Conservation (phyloP, 805 yeast species). For the Teunomyces panamensis region DNA sequence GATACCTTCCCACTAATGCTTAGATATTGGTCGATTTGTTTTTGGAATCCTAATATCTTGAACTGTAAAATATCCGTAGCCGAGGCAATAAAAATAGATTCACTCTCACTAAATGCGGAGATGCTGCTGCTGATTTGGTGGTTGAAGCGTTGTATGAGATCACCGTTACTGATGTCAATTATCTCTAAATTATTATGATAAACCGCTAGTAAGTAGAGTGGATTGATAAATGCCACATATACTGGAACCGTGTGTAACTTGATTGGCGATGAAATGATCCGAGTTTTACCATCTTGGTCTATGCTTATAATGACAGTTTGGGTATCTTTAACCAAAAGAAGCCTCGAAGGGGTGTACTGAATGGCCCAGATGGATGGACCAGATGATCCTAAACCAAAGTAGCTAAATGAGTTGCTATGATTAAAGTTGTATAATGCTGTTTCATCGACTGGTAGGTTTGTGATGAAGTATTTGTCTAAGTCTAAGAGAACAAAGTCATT, state of each 20-base stretch:
- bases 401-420: conserved; percentile 31
- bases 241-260: conserved; percentile 26
- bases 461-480: conserved; percentile 13
- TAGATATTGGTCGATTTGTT: conserved; percentile 37
- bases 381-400: conserved; percentile 34
- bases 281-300: conserved; percentile 7
- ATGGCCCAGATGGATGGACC: conserved; percentile 28
- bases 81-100: conserved; percentile 20
- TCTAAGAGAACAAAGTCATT: conserved; percentile 28
- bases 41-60: conserved; percentile 23
- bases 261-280: conserved; percentile 17
- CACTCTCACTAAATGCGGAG: conserved; percentile 11
- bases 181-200: conserved; percentile 34
- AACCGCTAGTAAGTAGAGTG: conserved; percentile 31
- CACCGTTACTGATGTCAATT: conserved; percentile 33
- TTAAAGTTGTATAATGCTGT: conserved; percentile 15
- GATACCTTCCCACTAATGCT: conserved; percentile 20
- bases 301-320: conserved; percentile 20
- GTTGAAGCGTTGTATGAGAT: conserved; percentile 29
- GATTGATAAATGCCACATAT: conserved; percentile 24
- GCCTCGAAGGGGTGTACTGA: conserved; percentile 7
- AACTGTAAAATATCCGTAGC: conserved; percentile 32
- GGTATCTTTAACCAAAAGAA: conserved; percentile 33
- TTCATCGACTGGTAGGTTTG: conserved; percentile 19
- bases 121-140: conserved; percentile 30